Conservation (phyloP, 129 eudicot species). For the Mikania micrantha region DNA sequence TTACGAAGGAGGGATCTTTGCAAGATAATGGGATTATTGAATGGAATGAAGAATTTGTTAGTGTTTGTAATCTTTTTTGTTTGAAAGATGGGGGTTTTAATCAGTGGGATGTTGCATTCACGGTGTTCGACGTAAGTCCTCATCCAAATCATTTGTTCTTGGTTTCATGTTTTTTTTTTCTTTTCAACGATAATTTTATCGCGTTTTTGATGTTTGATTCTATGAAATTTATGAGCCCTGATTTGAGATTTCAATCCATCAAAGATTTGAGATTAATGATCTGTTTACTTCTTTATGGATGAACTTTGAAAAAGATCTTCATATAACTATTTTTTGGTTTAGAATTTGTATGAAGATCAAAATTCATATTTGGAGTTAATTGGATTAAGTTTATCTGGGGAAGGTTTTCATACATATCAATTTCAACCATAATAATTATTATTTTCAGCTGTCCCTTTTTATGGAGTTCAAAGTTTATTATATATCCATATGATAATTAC, state of each 20-base stretch:
- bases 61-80: slow-evolving; percentile 35
- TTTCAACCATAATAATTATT: not conserved
- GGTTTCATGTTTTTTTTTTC: not conserved
- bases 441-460: not conserved
- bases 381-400: not conserved
- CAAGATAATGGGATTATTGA: slow-evolving; percentile 40
- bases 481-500: not conserved
- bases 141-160: not conserved
- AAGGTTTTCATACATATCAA: not conserved
- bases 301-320: no score
- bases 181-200: not conserved
- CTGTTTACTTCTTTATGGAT: not conserved
- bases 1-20: slow-evolving; percentile 44
- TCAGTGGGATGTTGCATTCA: slow-evolving; percentile 63
- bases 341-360: not conserved
- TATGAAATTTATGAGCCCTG: not conserved
- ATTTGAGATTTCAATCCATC: no score
- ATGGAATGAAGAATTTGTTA: slow-evolving; percentile 57
- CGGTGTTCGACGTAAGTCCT: slow-evolving; percentile 56
- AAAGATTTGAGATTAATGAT: not conserved
- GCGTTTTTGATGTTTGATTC: not conserved
- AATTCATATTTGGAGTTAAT: no score
- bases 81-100: slow-evolving; percentile 49
- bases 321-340: not conserved
- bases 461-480: not conserved